These are phyloP conservation scores for Solanum clarkiae DNA, from an alignment of 257 asterid species.

Conservation along the genomic window DNA sequence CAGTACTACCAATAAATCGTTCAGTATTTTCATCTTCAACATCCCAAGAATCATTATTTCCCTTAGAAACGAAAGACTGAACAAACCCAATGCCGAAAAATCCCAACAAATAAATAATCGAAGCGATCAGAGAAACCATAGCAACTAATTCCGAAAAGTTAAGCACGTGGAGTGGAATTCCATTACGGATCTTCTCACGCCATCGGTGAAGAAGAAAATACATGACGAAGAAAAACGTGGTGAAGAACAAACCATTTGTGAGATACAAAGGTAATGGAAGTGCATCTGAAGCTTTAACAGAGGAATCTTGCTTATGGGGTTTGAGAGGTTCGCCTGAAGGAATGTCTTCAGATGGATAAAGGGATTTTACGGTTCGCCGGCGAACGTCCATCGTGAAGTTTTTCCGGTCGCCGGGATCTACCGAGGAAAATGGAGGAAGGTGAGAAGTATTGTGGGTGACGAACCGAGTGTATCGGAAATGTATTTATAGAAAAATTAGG, in stretches of 20 bases:
- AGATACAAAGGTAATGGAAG: conserved; percentile 20
- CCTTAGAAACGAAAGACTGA: conserved; percentile 19
- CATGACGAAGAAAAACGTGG: not conserved
- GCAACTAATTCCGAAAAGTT: not conserved
- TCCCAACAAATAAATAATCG: not conserved
- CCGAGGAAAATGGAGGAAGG: not conserved
- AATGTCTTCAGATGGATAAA: not conserved
- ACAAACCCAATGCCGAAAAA: not conserved
- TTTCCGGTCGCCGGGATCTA: not conserved
- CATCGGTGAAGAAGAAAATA: not conserved
- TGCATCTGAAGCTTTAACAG: conserved; percentile 15
- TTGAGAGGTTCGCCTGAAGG: conserved; percentile 15
- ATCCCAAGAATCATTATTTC: conserved; percentile 22
- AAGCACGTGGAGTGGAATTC: not conserved
- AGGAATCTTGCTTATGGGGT: conserved; percentile 4
- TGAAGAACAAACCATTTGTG: conserved; percentile 21
- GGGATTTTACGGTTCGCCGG: conserved; percentile 14
- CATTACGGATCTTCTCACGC: not conserved
- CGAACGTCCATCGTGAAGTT: conserved; percentile 20
- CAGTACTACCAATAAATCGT: not conserved
- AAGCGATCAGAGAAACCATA: not conserved
- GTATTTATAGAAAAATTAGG: not conserved
- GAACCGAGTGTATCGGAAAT: not conserved
- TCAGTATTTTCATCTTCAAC: conserved; percentile 8
- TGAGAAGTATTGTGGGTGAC: not conserved